A percentile compares a stretch with the other conserved stretches of the same genome.
Evolutionary conservation across 2,329 filamentous ascomycete species (phyloP).

Genomic region (Cryphonectria nitschkei): DNA sequence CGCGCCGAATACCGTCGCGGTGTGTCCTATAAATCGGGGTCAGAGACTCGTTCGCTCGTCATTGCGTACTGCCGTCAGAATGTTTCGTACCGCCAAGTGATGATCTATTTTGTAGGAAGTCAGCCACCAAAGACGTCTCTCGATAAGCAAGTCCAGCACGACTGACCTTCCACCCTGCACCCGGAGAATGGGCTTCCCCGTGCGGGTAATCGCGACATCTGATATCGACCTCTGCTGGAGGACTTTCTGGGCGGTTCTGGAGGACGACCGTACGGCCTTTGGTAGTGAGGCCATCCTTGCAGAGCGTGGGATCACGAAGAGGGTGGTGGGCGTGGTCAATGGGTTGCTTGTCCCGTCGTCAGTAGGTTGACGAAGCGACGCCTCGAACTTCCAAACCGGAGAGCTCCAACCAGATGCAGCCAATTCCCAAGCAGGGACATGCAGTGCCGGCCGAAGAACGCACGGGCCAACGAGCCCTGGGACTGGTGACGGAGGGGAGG

Average conservation of each 20-base stretch:
- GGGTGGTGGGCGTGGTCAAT: slow-evolving; percentile 36
- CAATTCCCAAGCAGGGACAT: slow-evolving; percentile 29
- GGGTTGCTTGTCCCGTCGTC: slow-evolving; percentile 32
- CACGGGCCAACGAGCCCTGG: slow-evolving; percentile 21
- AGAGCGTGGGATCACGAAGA: slow-evolving; percentile 39
- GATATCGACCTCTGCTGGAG: slow-evolving; percentile 62
- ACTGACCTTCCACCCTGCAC: slow-evolving; percentile 85
- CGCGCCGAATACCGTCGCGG: slow-evolving; percentile 95
- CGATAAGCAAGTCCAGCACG: slow-evolving; percentile 35
- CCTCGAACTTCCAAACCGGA: slow-evolving; percentile 30
- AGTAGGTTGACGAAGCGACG: slow-evolving; percentile 31
- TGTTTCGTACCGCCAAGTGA: slow-evolving; percentile 77
- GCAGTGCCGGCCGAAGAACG: slow-evolving; percentile 21
- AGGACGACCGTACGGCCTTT: slow-evolving; percentile 58
- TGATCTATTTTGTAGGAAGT: slow-evolving; percentile 57
- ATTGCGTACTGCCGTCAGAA: neutral
- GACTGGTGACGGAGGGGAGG: neutral
- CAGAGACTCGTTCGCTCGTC: slow-evolving; percentile 21
- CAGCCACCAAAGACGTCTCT: slow-evolving; percentile 10
- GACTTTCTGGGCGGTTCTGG: slow-evolving; percentile 50
- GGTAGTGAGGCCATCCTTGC: slow-evolving; percentile 61
- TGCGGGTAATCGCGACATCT: slow-evolving; percentile 91
- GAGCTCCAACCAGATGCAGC: slow-evolving; percentile 28
- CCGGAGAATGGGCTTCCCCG: slow-evolving; percentile 92
- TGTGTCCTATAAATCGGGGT: slow-evolving; percentile 70